phyloP scores from a whole-genome alignment of 2,329 filamentous ascomycete species.

The Clarireedia hainanense region DNA sequence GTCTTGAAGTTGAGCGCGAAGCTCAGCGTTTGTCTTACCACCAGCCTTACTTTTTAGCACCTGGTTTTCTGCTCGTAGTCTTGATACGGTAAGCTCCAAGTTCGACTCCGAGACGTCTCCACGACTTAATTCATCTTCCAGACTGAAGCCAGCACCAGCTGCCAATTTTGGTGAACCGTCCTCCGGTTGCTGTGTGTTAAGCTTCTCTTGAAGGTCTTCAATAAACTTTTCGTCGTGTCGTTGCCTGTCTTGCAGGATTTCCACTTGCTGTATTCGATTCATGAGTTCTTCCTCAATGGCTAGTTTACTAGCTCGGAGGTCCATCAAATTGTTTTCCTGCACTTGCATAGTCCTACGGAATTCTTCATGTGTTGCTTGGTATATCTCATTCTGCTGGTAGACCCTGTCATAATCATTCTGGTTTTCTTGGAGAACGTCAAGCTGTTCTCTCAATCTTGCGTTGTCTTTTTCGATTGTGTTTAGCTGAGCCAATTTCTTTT shows the following conservation, averaged over 20 bases:
- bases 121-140: conserved; percentile 35
- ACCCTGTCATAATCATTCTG: conserved; percentile 30
- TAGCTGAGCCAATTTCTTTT: conserved; percentile 53
- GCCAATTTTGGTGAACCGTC: conserved; percentile 14
- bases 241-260: conserved; percentile 32
- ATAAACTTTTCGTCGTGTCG: conserved; percentile 38
- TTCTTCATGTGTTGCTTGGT: conserved; percentile 32
- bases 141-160: conserved; percentile 4
- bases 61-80: conserved; percentile 54
- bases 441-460: conserved; percentile 46
- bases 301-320: conserved; percentile 33
- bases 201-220: conserved; percentile 50
- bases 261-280: conserved; percentile 18
- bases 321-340: conserved; percentile 27
- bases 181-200: conserved; percentile 8
- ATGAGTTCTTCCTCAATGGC: conserved; percentile 38
- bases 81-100: conserved; percentile 44
- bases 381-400: conserved; percentile 21
- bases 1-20: conserved; percentile 50
- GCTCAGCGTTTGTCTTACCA: conserved; percentile 44
- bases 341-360: conserved; percentile 31
- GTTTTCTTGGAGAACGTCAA: conserved; percentile 44
- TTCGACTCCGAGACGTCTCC: conserved; percentile 45
- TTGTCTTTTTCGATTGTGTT: conserved; percentile 49
- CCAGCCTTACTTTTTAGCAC: conserved; percentile 47